Base-by-base conservation (phyloP, 2,329 filamentous ascomycete genomes). In the Fusarium sp. region DNA sequence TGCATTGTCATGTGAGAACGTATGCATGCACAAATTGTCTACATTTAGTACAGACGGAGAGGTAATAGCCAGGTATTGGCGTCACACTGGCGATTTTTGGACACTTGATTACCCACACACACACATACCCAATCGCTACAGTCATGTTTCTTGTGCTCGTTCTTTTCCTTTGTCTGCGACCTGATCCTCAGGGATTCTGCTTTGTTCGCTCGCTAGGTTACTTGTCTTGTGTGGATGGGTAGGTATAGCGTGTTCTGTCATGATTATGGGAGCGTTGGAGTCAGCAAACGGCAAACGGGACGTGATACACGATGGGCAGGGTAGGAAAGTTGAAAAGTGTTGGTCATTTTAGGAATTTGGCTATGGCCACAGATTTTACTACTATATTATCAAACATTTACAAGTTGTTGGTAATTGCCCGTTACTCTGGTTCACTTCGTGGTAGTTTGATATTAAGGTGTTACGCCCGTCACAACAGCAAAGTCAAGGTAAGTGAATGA, bases 1-100 rank as follows among this genome's bases (percentile, higher is more conserved):
- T 88, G 87, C 70, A 66, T 78, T 22, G 77, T 88, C 49, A 89
- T 88, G 87, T 88, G 76, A 81, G 42, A 26, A 52, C 9, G 31
- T 33, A 9, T 21, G 31, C 38, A 22, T 26, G 43, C 53, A 39
- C 36, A 58, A 34, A 51, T 65, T 62, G 59, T 43, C 31, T 28
- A 17, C 39, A 45, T 36, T 21, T 22, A 46, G 13, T 22, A n/a
- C 60, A 39, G 24, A 36, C 24, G 24, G 28, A 46, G 61, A 54
- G 46, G 59, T 57, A 67, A 69, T 59, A 36, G 55, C 38, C 40
- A 59, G 38, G 44, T 39, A 40, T 31, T 55, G 50, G 54, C 43
- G 54, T 52, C 55, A 39, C 36, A 44, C 24, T 38, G 13, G 53
- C 59, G 36, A 26, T 50, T 44, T 50, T 59, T 54, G 44, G 47